phyloP scores from a whole-genome alignment of 2,329 filamentous ascomycete genomes.

The Tolypocladium sp. region DNA sequence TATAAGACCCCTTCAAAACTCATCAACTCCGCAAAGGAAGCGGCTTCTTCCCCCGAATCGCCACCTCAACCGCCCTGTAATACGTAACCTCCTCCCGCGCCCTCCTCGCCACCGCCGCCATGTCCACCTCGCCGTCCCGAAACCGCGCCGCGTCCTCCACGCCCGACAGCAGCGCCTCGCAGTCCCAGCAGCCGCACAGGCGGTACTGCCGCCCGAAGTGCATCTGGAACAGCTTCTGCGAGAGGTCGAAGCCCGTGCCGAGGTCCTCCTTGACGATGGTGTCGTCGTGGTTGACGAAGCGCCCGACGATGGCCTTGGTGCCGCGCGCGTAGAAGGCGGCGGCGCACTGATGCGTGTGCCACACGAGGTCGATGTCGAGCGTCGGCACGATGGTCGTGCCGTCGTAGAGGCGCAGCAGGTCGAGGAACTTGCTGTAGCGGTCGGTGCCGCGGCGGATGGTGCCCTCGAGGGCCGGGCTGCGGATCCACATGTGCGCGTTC shows the following conservation, averaged over 20 bases:
- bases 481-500: slow-evolving; percentile 27
- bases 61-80: slow-evolving; percentile 9
- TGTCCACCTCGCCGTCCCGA: slow-evolving; percentile 1
- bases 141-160: slow-evolving; percentile 4
- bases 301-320: slow-evolving; percentile 8
- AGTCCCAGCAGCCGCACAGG: slow-evolving; percentile 26
- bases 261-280: slow-evolving; percentile 18
- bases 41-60: slow-evolving; percentile 3
- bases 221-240: slow-evolving; percentile 17
- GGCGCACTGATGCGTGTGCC: slow-evolving; percentile 33
- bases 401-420: slow-evolving; percentile 19
- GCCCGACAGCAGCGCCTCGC: slow-evolving; percentile 20
- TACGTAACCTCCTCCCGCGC: slow-evolving; percentile 8
- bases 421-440: slow-evolving; percentile 29
- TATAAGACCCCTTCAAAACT: not conserved
- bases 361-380: slow-evolving; percentile 31
- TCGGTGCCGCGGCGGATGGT: slow-evolving; percentile 23
- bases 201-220: slow-evolving; percentile 25
- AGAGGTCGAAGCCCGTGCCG: slow-evolving; percentile 16
- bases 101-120: slow-evolving; percentile 1
- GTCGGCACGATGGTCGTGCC: slow-evolving; percentile 26
- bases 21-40: not conserved
- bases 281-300: slow-evolving; percentile 30
- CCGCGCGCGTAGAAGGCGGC: slow-evolving; percentile 15
- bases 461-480: slow-evolving; percentile 21